Conservation (phyloP, 805 yeast genomes). For the Wickerhamiella azyma region DNA sequence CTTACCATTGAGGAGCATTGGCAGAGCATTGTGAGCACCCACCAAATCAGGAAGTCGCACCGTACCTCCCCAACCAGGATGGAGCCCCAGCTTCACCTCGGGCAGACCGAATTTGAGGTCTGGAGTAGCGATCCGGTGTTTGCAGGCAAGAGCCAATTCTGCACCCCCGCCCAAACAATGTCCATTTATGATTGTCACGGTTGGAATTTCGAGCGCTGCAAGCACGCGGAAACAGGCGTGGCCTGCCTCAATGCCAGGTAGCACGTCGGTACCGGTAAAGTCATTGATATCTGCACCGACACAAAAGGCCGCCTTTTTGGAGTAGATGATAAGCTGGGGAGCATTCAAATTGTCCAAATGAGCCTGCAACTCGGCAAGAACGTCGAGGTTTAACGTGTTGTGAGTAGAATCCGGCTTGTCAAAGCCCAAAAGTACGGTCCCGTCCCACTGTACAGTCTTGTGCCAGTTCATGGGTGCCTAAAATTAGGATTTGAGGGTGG, state of each 20-base stretch:
- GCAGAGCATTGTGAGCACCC: constrained; percentile 39
- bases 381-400: background rate
- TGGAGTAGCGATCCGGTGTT: background rate
- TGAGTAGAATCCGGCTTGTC: background rate
- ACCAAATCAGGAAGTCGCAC: constrained; percentile 35
- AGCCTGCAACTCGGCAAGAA: background rate
- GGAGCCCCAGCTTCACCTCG: constrained; percentile 37
- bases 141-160: constrained; percentile 36
- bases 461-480: background rate
- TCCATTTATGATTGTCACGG: constrained; percentile 28
- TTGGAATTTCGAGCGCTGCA: background rate
- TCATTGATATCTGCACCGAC: constrained; percentile 5
- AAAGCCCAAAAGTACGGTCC: background rate
- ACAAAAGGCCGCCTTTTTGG: background rate
- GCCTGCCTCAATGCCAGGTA: background rate
- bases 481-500: background rate
- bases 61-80: constrained; percentile 43
- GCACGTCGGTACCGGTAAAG: background rate
- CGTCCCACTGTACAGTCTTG: constrained; percentile 1
- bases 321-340: background rate
- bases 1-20: constrained; percentile 34
- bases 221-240: background rate
- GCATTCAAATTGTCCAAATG: background rate
- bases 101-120: constrained; percentile 40
- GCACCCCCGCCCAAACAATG: constrained; percentile 44